These are phyloP conservation scores for Jamesozyma spencerorum DNA, from an alignment of 805 yeast genomes.

Conservation along the genomic window DNA sequence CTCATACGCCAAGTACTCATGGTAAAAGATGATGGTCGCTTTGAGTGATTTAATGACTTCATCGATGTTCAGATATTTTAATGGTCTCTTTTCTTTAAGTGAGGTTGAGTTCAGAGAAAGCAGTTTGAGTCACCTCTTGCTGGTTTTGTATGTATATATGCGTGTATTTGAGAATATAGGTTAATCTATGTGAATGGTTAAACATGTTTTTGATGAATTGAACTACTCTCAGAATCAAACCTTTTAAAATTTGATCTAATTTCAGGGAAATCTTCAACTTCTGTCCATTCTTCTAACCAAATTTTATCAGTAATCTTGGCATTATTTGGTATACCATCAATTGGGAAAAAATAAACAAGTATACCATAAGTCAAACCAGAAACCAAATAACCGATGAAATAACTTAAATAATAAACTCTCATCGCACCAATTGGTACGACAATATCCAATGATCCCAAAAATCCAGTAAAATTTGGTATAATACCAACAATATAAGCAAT, in stretches of 20 bases:
- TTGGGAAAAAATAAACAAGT: slow-evolving; percentile 46
- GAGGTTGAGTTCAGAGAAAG: too few species aligned
- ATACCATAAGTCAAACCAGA: slow-evolving; percentile 48
- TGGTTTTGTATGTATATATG: too few species aligned
- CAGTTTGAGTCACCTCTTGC: too few species aligned
- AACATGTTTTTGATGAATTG: not conserved
- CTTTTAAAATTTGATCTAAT: slow-evolving; percentile 17
- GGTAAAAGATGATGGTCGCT: too few species aligned
- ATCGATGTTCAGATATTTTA: too few species aligned
- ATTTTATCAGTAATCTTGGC: slow-evolving; percentile 31
- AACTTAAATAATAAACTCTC: slow-evolving; percentile 61
- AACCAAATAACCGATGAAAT: slow-evolving; percentile 63
- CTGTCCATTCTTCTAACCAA: slow-evolving; percentile 55
- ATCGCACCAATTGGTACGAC: slow-evolving; percentile 74
- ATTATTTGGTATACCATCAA: slow-evolving; percentile 37
- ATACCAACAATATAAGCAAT: slow-evolving; percentile 75
- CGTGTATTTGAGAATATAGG: too few species aligned
- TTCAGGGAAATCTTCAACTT: slow-evolving; percentile 54
- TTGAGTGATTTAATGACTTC: too few species aligned
- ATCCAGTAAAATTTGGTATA: slow-evolving; percentile 77
- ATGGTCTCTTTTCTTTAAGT: too few species aligned
- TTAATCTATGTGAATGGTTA: too few species aligned
- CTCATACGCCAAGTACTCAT: too few species aligned
- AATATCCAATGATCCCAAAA: slow-evolving; percentile 74
- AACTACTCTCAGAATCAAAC: slow-evolving; percentile 3